Evolutionary conservation across 169 alveolate genomes (phyloP).

Genomic region (Plasmodium gonderi): DNA sequence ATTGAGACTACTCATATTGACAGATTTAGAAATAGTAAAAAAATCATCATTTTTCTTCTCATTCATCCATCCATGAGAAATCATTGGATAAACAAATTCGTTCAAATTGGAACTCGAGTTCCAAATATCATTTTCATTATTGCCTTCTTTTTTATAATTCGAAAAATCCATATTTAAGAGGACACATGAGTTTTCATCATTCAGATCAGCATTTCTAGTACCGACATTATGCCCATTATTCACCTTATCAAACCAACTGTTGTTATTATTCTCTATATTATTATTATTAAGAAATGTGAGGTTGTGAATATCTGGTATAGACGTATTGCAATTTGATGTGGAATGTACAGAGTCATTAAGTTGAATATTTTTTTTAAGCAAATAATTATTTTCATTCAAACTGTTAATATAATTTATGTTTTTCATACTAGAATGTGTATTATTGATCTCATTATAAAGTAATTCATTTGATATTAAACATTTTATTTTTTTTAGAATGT

Average conservation of each 20-base stretch:
- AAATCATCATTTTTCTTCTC: conserved; percentile 30
- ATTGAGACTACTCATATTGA: conserved; percentile 58
- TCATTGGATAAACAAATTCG: conserved; percentile 18
- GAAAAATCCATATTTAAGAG: conserved; percentile 1
- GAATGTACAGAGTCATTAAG: conserved; percentile 7
- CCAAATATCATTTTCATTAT: conserved; percentile 47
- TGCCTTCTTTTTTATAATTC: conserved; percentile 39
- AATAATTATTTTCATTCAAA: neutral
- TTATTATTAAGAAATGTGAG: neutral
- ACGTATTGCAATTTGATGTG: conserved; percentile 10
- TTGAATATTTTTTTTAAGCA: conserved; percentile 12
- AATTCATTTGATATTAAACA: conserved; percentile 55
- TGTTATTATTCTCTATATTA: conserved; percentile 1
- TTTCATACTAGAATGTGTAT: conserved; percentile 8
- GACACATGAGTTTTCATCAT: conserved; percentile 1
- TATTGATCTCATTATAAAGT: conserved; percentile 16
- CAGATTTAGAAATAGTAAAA: conserved; percentile 51
- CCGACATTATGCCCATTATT: neutral
- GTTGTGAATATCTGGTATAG: neutral
- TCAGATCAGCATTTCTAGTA: neutral
- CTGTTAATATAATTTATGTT: neutral
- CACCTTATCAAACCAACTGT: neutral
- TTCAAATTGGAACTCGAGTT: conserved; percentile 36
- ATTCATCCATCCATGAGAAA: conserved; percentile 25
- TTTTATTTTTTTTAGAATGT: conserved; percentile 58